phyloP scores from a whole-genome alignment of 495 filamentous ascomycete species.

The Geoglossum glabrum region DNA sequence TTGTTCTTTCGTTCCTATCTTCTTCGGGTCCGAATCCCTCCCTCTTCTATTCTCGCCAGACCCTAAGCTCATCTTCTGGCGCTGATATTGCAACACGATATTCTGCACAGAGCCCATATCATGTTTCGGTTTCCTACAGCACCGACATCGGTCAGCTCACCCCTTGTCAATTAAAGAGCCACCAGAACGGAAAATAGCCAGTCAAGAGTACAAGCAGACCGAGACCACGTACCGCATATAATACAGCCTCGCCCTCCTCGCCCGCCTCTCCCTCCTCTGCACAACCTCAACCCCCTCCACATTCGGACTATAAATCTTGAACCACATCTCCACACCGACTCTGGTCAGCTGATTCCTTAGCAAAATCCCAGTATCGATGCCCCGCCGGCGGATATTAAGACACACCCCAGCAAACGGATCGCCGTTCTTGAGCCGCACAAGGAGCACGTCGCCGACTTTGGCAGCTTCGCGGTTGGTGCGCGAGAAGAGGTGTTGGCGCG shows the following conservation, averaged over 20 bases:
- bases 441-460: conserved; percentile 71
- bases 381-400: conserved; percentile 62
- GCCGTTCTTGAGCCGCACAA: conserved; percentile 59
- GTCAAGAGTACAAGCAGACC: neutral
- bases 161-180: neutral
- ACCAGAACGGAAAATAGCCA: neutral
- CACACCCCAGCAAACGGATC: conserved; percentile 83
- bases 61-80: conserved; percentile 25
- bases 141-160: neutral
- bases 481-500: conserved; percentile 62
- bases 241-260: conserved; percentile 71
- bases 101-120: conserved; percentile 52
- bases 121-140: conserved; percentile 36
- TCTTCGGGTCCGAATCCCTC: neutral
- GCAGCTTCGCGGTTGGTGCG: conserved; percentile 52
- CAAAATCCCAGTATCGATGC: conserved; percentile 69
- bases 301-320: conserved; percentile 78
- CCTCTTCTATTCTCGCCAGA: conserved; percentile 1
- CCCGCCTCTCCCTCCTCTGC: conserved; percentile 62
- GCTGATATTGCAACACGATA: conserved; percentile 46
- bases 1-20: conserved; percentile 4
- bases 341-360: conserved; percentile 64
- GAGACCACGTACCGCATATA: conserved; percentile 61
- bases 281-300: conserved; percentile 86
- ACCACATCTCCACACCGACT: conserved; percentile 93